Conservation (phyloP, 352 stramenopile species). For the Globisporangium acanthophoron region DNA sequence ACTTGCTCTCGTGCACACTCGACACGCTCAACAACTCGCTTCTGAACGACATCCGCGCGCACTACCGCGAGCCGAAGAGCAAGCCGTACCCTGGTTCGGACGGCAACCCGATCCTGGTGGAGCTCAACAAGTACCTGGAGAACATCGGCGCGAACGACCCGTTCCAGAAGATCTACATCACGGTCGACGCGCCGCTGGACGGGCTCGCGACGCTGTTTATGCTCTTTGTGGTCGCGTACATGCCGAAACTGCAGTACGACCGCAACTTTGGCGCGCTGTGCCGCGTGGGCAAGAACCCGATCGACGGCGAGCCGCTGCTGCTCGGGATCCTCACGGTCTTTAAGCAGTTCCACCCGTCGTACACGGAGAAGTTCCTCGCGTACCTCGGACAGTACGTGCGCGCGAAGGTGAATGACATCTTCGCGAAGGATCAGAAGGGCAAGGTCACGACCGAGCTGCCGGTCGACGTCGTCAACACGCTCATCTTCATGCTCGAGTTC, state of each 20-base stretch:
- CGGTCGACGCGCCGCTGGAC: conserved; percentile 86
- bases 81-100: conserved; percentile 76
- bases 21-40: conserved; percentile 89
- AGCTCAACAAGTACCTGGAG: conserved; percentile 90
- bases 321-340: conserved; percentile 90
- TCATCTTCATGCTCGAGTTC: conserved; percentile 90
- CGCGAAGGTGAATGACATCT: conserved; percentile 83
- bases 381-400: conserved; percentile 93
- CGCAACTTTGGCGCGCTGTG: conserved; percentile 87
- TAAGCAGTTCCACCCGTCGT: conserved; percentile 94
- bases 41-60: conserved; percentile 84
- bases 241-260: conserved; percentile 93
- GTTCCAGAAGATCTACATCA: conserved; percentile 94
- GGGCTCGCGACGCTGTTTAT: conserved; percentile 89
- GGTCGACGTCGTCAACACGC: conserved; percentile 78
- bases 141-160: conserved; percentile 91
- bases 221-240: conserved; percentile 91
- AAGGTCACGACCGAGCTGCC: conserved; percentile 49
- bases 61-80: conserved; percentile 80
- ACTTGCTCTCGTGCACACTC: conserved; percentile 85
- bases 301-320: conserved; percentile 90
- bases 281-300: conserved; percentile 87
- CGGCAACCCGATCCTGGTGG: conserved; percentile 79
- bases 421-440: conserved; percentile 53
- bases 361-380: conserved; percentile 90